phyloP scores from a whole-genome alignment of 352 stramenopile genomes.

The Phytophthora boehmeriae region DNA sequence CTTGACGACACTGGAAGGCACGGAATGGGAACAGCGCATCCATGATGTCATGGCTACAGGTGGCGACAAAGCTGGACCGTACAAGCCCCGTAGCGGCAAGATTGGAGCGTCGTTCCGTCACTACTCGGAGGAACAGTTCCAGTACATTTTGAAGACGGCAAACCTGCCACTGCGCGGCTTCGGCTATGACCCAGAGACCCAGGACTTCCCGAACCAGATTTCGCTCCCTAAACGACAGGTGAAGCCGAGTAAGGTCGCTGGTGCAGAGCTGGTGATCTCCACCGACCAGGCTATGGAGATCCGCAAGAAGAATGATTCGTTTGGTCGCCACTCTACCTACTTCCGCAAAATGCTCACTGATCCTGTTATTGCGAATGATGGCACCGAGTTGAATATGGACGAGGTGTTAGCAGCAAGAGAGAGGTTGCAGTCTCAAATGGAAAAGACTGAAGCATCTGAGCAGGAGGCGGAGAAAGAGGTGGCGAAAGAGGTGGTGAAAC shows the following conservation, averaged over 20 bases:
- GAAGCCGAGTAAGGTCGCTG: constrained; percentile 60
- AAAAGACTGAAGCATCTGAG: constrained; percentile 19
- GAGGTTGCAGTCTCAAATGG: constrained; percentile 37
- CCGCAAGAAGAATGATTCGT: constrained; percentile 80
- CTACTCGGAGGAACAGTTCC: constrained; percentile 84
- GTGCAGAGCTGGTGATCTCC: constrained; percentile 62
- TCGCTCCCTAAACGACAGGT: constrained; percentile 79
- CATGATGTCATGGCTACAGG: constrained; percentile 59
- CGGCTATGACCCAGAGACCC: constrained; percentile 84
- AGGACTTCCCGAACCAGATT: constrained; percentile 79
- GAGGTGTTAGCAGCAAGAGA: constrained; percentile 71
- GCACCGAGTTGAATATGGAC: constrained; percentile 84
- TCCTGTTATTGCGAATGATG: constrained; percentile 80
- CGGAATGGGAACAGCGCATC: constrained; percentile 79
- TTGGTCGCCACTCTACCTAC: constrained; percentile 78
- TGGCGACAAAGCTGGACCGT: constrained; percentile 71
- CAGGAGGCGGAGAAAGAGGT: constrained; percentile 30
- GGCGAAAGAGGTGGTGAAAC: constrained; percentile 18
- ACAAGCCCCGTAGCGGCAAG: constrained; percentile 85
- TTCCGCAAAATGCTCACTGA: constrained; percentile 80
- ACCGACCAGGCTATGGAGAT: constrained; percentile 70
- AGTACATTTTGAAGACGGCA: constrained; percentile 80
- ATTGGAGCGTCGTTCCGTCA: constrained; percentile 86
- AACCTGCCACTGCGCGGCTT: constrained; percentile 83
- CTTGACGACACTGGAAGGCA: constrained; percentile 65